These are phyloP conservation scores for Nosema muscidifuracis DNA, from an alignment of 371 early-diverging fungal genomes.

Conservation along the genomic window DNA sequence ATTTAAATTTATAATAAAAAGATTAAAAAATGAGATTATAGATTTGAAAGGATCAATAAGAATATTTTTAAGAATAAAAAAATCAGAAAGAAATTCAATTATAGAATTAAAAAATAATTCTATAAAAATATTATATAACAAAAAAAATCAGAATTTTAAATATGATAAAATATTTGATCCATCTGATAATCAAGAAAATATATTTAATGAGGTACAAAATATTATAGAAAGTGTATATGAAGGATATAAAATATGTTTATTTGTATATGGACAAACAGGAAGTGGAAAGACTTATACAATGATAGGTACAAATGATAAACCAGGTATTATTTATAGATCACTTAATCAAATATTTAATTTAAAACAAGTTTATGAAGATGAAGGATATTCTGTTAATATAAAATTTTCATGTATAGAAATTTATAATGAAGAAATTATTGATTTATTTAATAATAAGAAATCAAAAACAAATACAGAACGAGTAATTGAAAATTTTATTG, in stretches of 20 bases:
- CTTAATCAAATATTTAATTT: slow-evolving; percentile 80
- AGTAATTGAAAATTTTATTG: slow-evolving; percentile 28
- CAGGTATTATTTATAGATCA: slow-evolving; percentile 66
- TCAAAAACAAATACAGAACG: slow-evolving; percentile 85
- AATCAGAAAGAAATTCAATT: slow-evolving; percentile 53
- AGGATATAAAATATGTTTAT: slow-evolving; percentile 92
- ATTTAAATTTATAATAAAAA: slow-evolving; percentile 33
- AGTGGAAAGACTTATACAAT: slow-evolving; percentile 82
- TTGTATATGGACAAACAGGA: slow-evolving; percentile 98
- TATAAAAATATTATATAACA: slow-evolving; percentile 62
- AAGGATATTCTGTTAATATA: slow-evolving; percentile 78
- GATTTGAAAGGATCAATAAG: slow-evolving; percentile 92
- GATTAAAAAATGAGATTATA: slow-evolving; percentile 40
- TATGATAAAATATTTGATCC: slow-evolving; percentile 81
- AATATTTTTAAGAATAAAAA: slow-evolving; percentile 87
- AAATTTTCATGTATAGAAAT: slow-evolving; percentile 81
- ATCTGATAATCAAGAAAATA: slow-evolving; percentile 68
- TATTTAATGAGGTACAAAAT: slow-evolving; percentile 85
- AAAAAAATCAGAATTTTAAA: slow-evolving; percentile 66
- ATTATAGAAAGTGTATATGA: slow-evolving; percentile 85
- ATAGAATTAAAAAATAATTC: background rate
- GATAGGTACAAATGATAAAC: slow-evolving; percentile 68
- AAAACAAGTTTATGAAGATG: slow-evolving; percentile 70
- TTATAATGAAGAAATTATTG: slow-evolving; percentile 84
- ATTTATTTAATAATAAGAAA: slow-evolving; percentile 66